A percentile compares a stretch with the other conserved stretches of the same genome.
Evolutionary conservation across 331 rosid species (phyloP).

Genomic region (Saraca asoca): DNA sequence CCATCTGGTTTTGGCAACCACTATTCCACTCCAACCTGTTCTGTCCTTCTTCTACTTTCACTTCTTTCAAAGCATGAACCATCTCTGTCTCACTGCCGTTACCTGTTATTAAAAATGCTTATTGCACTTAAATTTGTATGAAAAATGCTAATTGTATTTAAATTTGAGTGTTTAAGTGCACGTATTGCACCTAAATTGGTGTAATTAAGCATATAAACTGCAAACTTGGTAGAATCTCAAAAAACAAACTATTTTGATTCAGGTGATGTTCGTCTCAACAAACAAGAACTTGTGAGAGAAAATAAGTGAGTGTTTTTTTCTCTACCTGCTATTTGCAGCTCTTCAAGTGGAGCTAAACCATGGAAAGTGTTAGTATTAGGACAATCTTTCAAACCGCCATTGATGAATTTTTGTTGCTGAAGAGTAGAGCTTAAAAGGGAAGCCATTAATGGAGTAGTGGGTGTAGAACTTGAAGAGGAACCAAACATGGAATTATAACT

Average conservation of each 20-base stretch:
- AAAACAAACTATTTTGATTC: too few species aligned
- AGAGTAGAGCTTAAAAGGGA: conserved; percentile 56
- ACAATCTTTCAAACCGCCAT: conserved; percentile 46
- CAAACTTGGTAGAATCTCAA: too few species aligned
- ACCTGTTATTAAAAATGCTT: neutral
- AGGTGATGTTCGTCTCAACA: too few species aligned
- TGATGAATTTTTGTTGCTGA: conserved; percentile 47
- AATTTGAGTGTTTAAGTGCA: too few species aligned
- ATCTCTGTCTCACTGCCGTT: conserved; percentile 11
- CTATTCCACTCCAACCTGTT: conserved; percentile 59
- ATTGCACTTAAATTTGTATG: too few species aligned
- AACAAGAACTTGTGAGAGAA: too few species aligned
- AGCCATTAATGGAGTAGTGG: conserved; percentile 55
- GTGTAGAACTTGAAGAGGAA: conserved; percentile 11
- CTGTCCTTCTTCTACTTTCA: conserved; percentile 61
- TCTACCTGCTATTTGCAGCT: neutral
- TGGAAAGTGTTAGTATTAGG: too few species aligned
- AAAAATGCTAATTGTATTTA: too few species aligned
- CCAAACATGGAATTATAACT: conserved; percentile 42
- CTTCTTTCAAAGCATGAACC: conserved; percentile 45
- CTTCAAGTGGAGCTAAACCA: conserved; percentile 10
- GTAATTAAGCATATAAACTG: too few species aligned
- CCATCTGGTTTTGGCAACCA: conserved; percentile 50
- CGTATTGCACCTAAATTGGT: too few species aligned
- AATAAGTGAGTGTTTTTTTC: too few species aligned